Evolutionary conservation across 208 protist species (phyloP), one percentile per base, ranked within the genome.

Genomic region (Trypanosoma scelopori): DNA sequence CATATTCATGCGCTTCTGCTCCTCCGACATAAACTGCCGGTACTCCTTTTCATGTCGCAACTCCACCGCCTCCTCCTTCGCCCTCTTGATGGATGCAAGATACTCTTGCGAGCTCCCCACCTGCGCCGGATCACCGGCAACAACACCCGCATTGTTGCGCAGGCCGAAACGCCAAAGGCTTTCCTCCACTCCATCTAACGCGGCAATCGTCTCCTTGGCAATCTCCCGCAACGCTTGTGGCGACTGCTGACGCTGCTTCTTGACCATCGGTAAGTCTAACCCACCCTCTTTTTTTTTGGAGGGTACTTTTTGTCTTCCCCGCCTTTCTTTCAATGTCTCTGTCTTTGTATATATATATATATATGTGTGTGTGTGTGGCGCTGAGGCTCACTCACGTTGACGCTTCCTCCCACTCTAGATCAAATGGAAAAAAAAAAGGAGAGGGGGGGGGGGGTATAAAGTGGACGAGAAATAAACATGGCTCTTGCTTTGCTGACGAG

Each of bases 161-260:
- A 94, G 67, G 6, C 88, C 88, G 3, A 92, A 62, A 22, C 79
- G 83, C 7, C 81, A 76, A 49, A 94, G 74, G 48, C 87, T 92
- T 39, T 92, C 82, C 47, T 94, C 89, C 85, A 94, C 89, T 3
- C 52, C 69, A 63, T 85, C 78, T 27, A 94, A 58, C 16, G 68
- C 82, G 0, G 68, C 58, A 9, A 74, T 69, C 0, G 81, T 89
- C 39, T 86, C 76, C 30, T 62, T 60, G 16, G 81, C 50, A 25
- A 0, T 25, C n/a, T 48, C 53, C 7, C 5, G 16, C 45, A 0
- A 32, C 22, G 3, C 18, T 25, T 6, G 48, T 27, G 35, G 13
- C 9, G 27, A n/a, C 32, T 37, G 32, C 9, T 37, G 32, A 37
- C 9, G 32, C 9, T 37, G 3, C 32, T 37, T 37, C 32, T 11